Conservation (phyloP, 192 early-diverging fungal species). For the Rhizoclosmatium sp. region DNA sequence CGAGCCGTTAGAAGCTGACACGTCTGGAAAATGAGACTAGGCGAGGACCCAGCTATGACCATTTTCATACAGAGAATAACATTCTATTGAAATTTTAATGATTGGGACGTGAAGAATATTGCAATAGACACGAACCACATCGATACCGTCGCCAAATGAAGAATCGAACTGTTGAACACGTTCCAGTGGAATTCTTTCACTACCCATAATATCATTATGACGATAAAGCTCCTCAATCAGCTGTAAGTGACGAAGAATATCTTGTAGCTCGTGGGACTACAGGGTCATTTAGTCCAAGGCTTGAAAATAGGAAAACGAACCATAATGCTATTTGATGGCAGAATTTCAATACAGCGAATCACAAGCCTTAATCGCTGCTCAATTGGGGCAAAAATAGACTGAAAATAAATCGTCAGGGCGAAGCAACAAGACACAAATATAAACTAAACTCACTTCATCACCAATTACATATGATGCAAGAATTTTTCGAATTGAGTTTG, state of each 20-base stretch:
- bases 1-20: conserved; percentile 30
- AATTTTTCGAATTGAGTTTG: conserved; percentile 18
- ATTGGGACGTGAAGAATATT: no score
- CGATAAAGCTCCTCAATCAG: conserved; percentile 27
- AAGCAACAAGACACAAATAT: neutral
- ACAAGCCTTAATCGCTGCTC: conserved; percentile 3
- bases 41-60: conserved; percentile 49
- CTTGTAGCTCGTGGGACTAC: neutral
- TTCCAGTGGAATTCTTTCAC: conserved; percentile 36
- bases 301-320: neutral
- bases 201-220: conserved; percentile 24
- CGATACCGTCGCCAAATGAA: conserved; percentile 21
- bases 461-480: conserved; percentile 25
- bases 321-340: neutral
- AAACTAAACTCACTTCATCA: conserved; percentile 26
- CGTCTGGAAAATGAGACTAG: conserved; percentile 30
- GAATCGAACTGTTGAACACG: conserved; percentile 52
- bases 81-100: neutral
- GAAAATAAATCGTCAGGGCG: neutral
- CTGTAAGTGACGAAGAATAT: conserved; percentile 29
- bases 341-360: neutral
- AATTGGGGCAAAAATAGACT: conserved; percentile 25
- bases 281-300: neutral
- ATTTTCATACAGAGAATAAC: conserved; percentile 49
- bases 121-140: neutral